Base-by-base conservation (phyloP, 1,139 yeast species). In the Hyphopichia pseudoburtonii region DNA sequence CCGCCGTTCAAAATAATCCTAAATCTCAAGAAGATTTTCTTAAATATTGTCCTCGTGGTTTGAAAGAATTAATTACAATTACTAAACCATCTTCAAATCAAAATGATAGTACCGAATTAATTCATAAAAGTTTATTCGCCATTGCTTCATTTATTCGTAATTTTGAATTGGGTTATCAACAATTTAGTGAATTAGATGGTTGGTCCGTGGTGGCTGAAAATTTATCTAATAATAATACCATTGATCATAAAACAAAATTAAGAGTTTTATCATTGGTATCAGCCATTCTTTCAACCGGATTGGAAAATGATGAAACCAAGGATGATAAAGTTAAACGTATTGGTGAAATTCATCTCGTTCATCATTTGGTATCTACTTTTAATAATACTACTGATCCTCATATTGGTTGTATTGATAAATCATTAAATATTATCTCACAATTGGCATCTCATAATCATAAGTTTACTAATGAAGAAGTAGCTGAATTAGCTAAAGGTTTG, bases 1-100 rank as follows among this genome's bases (percentile, higher is more conserved):
- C 92, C 1, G 96, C 97, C 0, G 95, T 86, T 1, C 98, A 92
- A 60, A 92, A 92, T 57, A 92, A 92, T 56, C 80, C 79, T 2
- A 75, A 73, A 41, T 71, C 90, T 3, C 97, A 89, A 60, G 69
- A 72, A 37, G 86, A 78, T 38, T 83, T 81, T 46, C 51, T 70
- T 28, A 72, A 76, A 41, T 68, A 81, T 41, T 9, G 21, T 10
- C 67, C 69, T 1, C 63, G 62, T 15, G 84, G 84, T 1, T 60
- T 83, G 34, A 49, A 57, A 12, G 62, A 59, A 35, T 62, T 83
- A 40, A 61, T 83, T 17, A 46, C 54, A 1, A 49, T 80, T 14
- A 73, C 76, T 0, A 48, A 7, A 44, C 49, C 25, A 37, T 17
- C 23, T 17, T 3, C 5, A 12, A 27, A 16, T 27, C 9, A 21